Evolutionary conservation across 2,329 filamentous ascomycete species (phyloP).

Genomic region (Diatrype stigma): DNA sequence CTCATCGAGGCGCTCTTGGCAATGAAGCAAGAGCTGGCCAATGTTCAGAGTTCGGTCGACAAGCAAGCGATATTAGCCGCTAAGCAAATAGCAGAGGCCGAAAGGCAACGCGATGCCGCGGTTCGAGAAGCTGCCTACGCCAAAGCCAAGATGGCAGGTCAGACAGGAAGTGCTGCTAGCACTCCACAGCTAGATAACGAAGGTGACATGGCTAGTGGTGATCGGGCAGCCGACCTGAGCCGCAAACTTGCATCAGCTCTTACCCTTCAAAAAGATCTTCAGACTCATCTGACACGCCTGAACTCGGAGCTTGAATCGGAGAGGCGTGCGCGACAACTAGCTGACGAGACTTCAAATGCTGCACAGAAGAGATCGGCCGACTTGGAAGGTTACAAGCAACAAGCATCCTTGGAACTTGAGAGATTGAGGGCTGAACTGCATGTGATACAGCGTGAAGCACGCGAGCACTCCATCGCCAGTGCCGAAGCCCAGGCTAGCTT

Average conservation of each 20-base stretch:
- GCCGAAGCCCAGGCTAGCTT: conserved; percentile 72
- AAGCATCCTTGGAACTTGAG: conserved; percentile 80
- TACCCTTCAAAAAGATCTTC: conserved; percentile 74
- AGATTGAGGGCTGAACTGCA: conserved; percentile 82
- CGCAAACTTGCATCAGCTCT: conserved; percentile 80
- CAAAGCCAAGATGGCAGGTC: conserved; percentile 85
- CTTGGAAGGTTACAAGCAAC: conserved; percentile 78
- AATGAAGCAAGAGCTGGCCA: conserved; percentile 84
- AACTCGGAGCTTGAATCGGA: conserved; percentile 74
- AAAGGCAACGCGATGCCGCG: conserved; percentile 91
- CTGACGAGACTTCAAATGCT: conserved; percentile 81
- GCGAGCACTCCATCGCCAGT: conserved; percentile 75
- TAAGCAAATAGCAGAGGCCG: conserved; percentile 86
- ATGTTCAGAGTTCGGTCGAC: conserved; percentile 86
- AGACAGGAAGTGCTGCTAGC: conserved; percentile 58
- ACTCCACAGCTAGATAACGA: conserved; percentile 57
- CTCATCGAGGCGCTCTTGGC: conserved; percentile 86
- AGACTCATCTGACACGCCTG: conserved; percentile 66
- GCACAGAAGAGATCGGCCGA: conserved; percentile 80
- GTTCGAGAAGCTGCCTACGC: conserved; percentile 93
- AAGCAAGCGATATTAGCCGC: conserved; percentile 82
- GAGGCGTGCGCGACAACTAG: conserved; percentile 72
- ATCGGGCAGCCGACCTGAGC: conserved; percentile 70
- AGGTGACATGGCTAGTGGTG: conserved; percentile 49
- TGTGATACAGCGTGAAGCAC: conserved; percentile 67